These are phyloP conservation scores for Suillus clintonianus DNA, from an alignment of 768 basidiomycete species.

Conservation along the genomic window DNA sequence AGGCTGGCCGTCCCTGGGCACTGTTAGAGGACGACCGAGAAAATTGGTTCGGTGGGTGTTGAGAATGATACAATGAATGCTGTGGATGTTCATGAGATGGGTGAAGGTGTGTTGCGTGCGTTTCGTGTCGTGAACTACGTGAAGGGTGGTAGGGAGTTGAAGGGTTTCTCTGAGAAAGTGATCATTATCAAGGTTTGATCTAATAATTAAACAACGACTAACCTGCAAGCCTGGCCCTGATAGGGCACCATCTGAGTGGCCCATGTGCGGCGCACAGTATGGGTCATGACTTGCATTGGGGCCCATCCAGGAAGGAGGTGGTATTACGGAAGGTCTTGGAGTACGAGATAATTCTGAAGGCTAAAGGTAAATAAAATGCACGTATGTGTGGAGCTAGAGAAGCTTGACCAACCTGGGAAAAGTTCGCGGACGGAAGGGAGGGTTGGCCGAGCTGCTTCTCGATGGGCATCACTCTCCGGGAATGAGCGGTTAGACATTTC, in stretches of 20 bases:
- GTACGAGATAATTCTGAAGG: constrained; percentile 45
- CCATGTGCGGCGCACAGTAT: constrained; percentile 24
- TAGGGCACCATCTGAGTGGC: constrained; percentile 23
- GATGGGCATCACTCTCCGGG: constrained; percentile 23
- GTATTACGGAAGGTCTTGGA: constrained; percentile 38
- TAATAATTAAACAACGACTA: not conserved
- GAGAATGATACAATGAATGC: constrained; percentile 22
- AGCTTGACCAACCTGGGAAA: constrained; percentile 51
- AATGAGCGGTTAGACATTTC: constrained; percentile 32
- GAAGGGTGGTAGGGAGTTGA: constrained; percentile 21
- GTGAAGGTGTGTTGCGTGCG: constrained; percentile 16
- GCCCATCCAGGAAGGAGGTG: constrained; percentile 44
- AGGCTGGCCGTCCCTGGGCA: constrained; percentile 25
- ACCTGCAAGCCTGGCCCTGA: constrained; percentile 35
- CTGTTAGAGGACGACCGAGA: constrained; percentile 29
- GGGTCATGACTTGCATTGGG: constrained; percentile 34
- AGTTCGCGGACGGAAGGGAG: constrained; percentile 74
- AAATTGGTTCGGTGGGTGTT: constrained; percentile 4
- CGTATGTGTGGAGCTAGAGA: not conserved
- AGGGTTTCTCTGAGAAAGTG: constrained; percentile 20
- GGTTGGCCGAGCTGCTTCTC: constrained; percentile 48
- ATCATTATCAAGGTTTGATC: constrained; percentile 8
- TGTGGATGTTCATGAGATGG: constrained; percentile 23
- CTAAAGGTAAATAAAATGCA: constrained; percentile 6
- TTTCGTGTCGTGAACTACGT: constrained; percentile 28